These are phyloP conservation scores for Calonectria montana DNA, from an alignment of 2,329 filamentous ascomycete genomes.

Conservation along the genomic window DNA sequence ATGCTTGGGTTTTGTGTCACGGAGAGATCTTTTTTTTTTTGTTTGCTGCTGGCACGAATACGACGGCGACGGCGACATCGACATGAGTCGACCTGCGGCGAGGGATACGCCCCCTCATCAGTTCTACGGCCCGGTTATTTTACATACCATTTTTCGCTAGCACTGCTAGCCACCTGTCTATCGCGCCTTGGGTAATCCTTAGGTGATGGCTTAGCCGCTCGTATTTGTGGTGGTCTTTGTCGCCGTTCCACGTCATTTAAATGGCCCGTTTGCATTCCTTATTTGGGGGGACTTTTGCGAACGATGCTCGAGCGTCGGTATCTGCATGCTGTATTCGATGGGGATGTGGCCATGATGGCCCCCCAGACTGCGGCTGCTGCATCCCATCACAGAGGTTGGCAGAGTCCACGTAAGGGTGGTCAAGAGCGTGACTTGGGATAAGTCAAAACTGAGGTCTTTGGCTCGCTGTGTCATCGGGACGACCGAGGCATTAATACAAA, in stretches of 20 bases:
- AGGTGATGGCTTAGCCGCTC: constrained; percentile 1
- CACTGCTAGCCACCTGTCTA: not conserved
- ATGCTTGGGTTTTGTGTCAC: constrained; percentile 21
- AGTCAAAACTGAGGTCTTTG: constrained; percentile 5
- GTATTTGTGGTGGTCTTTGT: not conserved
- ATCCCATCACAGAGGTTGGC: constrained; percentile 7
- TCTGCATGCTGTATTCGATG: constrained; percentile 27
- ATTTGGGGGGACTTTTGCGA: constrained; percentile 12
- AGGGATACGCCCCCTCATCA: constrained; percentile 27
- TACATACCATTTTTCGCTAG: constrained; percentile 33
- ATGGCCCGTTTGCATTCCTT: constrained; percentile 20
- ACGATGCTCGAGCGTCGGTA: constrained; percentile 38
- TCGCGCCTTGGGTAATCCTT: not conserved
- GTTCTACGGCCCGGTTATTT: constrained; percentile 23
- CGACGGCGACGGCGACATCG: not conserved
- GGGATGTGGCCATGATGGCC: constrained; percentile 20
- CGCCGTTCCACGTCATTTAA: constrained; percentile 14
- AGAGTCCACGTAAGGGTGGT: constrained; percentile 16
- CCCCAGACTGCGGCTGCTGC: constrained; percentile 12
- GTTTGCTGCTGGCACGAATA: constrained; percentile 12
- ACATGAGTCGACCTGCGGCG: constrained; percentile 18
- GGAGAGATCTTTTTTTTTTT: constrained; percentile 28
- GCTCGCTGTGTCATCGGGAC: constrained; percentile 8
- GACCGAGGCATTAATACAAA: constrained; percentile 21
- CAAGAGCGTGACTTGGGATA: not conserved